These are phyloP conservation scores for Allomyces javanicus DNA, from an alignment of 192 early-diverging fungal genomes.

Conservation along the genomic window DNA sequence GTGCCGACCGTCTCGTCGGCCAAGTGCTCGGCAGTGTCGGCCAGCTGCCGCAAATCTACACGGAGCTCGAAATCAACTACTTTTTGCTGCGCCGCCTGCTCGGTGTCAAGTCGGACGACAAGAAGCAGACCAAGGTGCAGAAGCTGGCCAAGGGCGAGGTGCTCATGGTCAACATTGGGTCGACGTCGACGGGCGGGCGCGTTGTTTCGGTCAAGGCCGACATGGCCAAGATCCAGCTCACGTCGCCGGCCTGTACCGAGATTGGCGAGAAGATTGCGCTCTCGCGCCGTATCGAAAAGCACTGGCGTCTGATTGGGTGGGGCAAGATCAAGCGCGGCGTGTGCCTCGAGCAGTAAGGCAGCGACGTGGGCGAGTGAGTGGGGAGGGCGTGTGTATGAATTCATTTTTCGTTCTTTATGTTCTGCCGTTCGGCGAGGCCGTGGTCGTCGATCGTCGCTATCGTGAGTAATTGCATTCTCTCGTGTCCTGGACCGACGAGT, in stretches of 20 bases:
- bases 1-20: slow-evolving; percentile 88
- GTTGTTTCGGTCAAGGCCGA: slow-evolving; percentile 84
- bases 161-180: slow-evolving; percentile 91
- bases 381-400: too few relatives aligned
- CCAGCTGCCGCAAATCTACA: slow-evolving; percentile 79
- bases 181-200: slow-evolving; percentile 80
- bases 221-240: slow-evolving; percentile 83
- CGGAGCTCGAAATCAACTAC: slow-evolving; percentile 91
- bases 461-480: too few relatives aligned
- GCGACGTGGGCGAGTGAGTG: too few relatives aligned
- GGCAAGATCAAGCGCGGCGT: slow-evolving; percentile 77
- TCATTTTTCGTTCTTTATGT: too few relatives aligned
- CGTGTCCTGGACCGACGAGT: too few relatives aligned
- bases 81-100: slow-evolving; percentile 87
- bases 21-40: slow-evolving; percentile 84
- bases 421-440: too few relatives aligned
- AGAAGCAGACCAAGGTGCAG: slow-evolving; percentile 84
- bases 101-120: slow-evolving; percentile 92
- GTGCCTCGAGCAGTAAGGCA: slow-evolving; percentile 24
- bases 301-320: slow-evolving; percentile 99
- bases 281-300: slow-evolving; percentile 85
- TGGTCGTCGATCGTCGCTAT: too few relatives aligned
- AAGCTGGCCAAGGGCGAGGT: slow-evolving; percentile 87
- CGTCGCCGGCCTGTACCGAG: slow-evolving; percentile 83
- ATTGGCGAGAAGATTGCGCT: slow-evolving; percentile 88